phyloP scores from a whole-genome alignment of 2,329 filamentous ascomycete genomes.

The Ophiostoma tasmaniense region DNA sequence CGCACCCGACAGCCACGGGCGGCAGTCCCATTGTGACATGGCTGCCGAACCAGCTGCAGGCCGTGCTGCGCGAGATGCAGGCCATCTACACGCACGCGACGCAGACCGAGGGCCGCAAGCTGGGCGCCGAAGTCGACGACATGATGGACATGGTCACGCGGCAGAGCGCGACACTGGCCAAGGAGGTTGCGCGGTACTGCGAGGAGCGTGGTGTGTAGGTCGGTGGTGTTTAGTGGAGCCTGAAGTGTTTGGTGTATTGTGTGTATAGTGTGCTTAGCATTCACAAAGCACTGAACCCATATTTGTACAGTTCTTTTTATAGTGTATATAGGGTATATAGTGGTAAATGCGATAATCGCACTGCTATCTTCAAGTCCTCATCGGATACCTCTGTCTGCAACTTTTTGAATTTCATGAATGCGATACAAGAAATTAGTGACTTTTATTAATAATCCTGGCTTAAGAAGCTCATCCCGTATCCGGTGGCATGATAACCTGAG shows the following conservation, averaged over 20 bases:
- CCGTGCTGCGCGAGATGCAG: slow-evolving; percentile 64
- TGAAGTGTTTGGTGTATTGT: neutral
- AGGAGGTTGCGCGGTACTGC: slow-evolving; percentile 71
- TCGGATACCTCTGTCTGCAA: neutral
- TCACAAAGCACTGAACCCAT: neutral
- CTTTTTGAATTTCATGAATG: neutral
- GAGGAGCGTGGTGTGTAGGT: slow-evolving; percentile 44
- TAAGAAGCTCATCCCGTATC: neutral
- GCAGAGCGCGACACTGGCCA: slow-evolving; percentile 57
- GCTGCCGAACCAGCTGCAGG: slow-evolving; percentile 72
- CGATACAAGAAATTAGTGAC: neutral
- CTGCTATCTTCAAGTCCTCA: neutral
- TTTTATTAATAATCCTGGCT: neutral
- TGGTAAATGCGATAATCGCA: neutral
- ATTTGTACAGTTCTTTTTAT: neutral
- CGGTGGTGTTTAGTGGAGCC: neutral
- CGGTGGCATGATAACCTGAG: neutral
- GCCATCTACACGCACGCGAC: slow-evolving; percentile 35
- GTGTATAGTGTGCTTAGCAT: too few species aligned
- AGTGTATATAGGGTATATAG: neutral
- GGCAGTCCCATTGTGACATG: slow-evolving; percentile 77
- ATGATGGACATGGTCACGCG: slow-evolving; percentile 60
- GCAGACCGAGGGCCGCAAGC: slow-evolving; percentile 25
- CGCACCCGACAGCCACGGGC: slow-evolving; percentile 69
- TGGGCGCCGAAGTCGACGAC: slow-evolving; percentile 41